Percentiles rank a stretch among this genome's conserved stretches.
phyloP scores from a whole-genome alignment of 164 flowering plant genomes.

The Stephania japonica region DNA sequence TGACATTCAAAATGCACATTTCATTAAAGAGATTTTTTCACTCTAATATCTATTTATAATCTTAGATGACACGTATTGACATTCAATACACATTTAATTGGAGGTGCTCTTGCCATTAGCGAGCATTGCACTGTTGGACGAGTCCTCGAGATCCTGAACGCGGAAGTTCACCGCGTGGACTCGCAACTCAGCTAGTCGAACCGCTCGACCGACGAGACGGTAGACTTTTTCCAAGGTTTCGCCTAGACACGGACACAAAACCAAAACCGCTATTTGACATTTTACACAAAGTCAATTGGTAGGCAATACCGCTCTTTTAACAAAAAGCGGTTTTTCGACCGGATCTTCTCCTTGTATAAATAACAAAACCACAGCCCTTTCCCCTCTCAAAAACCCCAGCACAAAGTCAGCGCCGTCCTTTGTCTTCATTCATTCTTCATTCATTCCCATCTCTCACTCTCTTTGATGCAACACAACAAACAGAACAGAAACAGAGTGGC shows the following conservation, averaged over 20 bases:
- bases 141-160: background rate
- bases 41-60: too few species aligned
- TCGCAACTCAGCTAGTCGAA: background rate
- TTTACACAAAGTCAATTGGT: background rate
- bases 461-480: background rate
- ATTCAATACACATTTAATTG: too few species aligned
- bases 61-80: too few species aligned
- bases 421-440: constrained; percentile 28
- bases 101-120: too few species aligned
- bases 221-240: constrained; percentile 18
- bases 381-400: constrained; percentile 11
- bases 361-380: constrained; percentile 8
- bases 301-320: background rate
- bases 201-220: constrained; percentile 6
- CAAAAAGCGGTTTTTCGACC: constrained; percentile 14
- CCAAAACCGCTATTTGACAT: constrained; percentile 8
- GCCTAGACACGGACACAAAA: constrained; percentile 3
- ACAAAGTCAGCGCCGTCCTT: constrained; percentile 87
- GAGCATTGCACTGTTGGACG: background rate
- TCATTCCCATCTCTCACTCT: constrained; percentile 11
- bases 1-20: too few species aligned
- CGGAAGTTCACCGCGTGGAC: background rate
- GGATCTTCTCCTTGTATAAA: constrained; percentile 11
- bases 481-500: background rate
- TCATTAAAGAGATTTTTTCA: too few species aligned